Evolutionary conservation across 2,329 filamentous ascomycete genomes (phyloP), one percentile per base, ranked within the genome.

Genomic region (Fusarium nelsonii): DNA sequence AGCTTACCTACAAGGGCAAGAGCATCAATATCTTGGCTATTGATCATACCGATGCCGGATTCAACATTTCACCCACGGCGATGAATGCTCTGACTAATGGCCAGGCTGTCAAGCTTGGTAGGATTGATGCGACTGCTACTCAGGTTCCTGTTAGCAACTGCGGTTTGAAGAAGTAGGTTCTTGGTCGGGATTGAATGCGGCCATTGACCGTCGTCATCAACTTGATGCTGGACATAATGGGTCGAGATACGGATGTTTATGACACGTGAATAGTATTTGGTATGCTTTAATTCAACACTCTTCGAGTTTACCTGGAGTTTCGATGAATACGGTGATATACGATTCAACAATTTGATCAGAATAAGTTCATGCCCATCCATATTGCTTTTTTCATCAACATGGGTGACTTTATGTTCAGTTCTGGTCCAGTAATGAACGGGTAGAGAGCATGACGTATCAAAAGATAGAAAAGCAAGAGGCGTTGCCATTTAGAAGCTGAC

Each of bases 1-100:
- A 79, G 58, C 79, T 89, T 45, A 82, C 78, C 4, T 90, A 84
- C 77, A 79, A 83, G 40, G 83, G 83, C 56, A 80, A 77, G 59
- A 83, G 78, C 57, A 81, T 90, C 78, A 82, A 84, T 73, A 76
- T 90, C n/a, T 77, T 88, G 8, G 87, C 84, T 53, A 79, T 90
- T 52, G 87, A 90, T 75, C 81, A 82, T 66, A 78, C 83, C 12
- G 77, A 6, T 12, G 60, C 65, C 1, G 85, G 84, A 15, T 86
- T 87, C 78, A 89, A 88, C 76, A 82, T 90, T 60, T 85, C 80
- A 8, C 77, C 86, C 44, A 73, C 69, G 18, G 88, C 86, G 52
- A 80, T 90, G 83, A 81, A 90, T 75, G 76, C 74, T 11, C 81
- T 90, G 40, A 89, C 87, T 12, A 81, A 81, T 69, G 81, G 81